phyloP scores from a whole-genome alignment of 306 rosid genomes.

The Dalbergia oliveri region DNA sequence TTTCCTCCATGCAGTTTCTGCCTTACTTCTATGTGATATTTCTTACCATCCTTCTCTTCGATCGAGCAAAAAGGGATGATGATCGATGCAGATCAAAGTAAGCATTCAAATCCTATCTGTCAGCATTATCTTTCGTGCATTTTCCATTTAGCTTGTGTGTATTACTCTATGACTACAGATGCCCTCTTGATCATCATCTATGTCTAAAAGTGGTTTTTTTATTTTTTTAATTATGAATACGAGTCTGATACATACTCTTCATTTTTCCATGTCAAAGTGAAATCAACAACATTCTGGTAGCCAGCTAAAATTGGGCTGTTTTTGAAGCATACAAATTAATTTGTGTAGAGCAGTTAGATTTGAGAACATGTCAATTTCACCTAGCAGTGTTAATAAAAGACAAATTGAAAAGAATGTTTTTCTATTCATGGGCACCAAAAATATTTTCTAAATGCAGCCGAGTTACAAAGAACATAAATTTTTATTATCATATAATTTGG shows the following conservation, averaged over 20 bases:
- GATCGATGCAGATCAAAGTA: constrained; percentile 96
- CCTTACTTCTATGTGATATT: constrained; percentile 94
- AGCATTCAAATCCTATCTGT: constrained; percentile 50
- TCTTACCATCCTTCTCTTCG: constrained; percentile 90
- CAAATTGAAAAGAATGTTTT: constrained; percentile 1
- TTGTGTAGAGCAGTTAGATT: constrained; percentile 4
- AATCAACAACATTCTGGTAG: background rate
- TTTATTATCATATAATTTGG: constrained; percentile 1
- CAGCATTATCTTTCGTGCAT: background rate
- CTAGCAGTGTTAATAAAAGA: background rate
- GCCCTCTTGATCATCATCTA: background rate
- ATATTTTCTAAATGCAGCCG: background rate
- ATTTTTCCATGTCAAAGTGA: background rate
- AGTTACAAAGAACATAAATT: background rate
- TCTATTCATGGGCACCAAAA: constrained; percentile 3
- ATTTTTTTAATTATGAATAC: background rate
- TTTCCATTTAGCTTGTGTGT: background rate
- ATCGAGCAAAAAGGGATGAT: constrained; percentile 96
- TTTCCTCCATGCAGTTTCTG: constrained; percentile 67
- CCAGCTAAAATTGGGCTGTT: constrained; percentile 8
- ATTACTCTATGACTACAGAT: background rate
- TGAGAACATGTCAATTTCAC: constrained; percentile 4
- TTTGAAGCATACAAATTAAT: background rate
- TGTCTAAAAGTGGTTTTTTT: background rate
- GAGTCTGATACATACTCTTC: background rate